phyloP scores from a whole-genome alignment of 2,329 filamentous ascomycete genomes.

The Thielaviopsis punctulata region DNA sequence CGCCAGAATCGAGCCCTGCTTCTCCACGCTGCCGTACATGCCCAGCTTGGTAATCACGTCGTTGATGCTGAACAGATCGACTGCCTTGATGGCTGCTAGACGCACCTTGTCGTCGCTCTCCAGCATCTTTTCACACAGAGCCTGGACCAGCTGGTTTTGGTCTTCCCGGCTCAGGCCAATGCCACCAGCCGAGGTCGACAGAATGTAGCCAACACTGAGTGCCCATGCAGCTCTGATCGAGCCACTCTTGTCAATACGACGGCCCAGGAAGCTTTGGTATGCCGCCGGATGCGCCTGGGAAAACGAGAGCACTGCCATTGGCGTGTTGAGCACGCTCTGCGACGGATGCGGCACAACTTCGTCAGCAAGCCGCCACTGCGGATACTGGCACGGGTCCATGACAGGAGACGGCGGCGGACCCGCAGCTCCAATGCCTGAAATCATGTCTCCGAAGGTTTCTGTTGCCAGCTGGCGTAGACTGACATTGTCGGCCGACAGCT shows the following conservation, averaged over 20 bases:
- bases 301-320: constrained; percentile 78
- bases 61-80: constrained; percentile 64
- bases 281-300: constrained; percentile 61
- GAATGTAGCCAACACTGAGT: constrained; percentile 64
- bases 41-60: constrained; percentile 73
- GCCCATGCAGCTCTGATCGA: constrained; percentile 77
- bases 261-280: constrained; percentile 70
- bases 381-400: constrained; percentile 71
- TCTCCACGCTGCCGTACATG: constrained; percentile 53
- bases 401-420: constrained; percentile 57
- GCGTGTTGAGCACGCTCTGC: constrained; percentile 55
- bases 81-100: constrained; percentile 68
- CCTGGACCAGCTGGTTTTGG: constrained; percentile 55
- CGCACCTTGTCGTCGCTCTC: constrained; percentile 87
- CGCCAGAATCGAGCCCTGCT: constrained; percentile 60
- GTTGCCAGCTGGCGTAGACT: constrained; percentile 76
- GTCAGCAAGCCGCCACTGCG: constrained; percentile 50
- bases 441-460: constrained; percentile 87
- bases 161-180: constrained; percentile 76
- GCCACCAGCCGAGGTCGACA: constrained; percentile 80
- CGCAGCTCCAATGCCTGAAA: constrained; percentile 80
- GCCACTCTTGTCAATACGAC: constrained; percentile 72
- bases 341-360: constrained; percentile 33
- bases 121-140: constrained; percentile 62
- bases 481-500: constrained; percentile 77